Base-by-base conservation (phyloP, 441 rosid genomes). In the Capsella rubella region DNA sequence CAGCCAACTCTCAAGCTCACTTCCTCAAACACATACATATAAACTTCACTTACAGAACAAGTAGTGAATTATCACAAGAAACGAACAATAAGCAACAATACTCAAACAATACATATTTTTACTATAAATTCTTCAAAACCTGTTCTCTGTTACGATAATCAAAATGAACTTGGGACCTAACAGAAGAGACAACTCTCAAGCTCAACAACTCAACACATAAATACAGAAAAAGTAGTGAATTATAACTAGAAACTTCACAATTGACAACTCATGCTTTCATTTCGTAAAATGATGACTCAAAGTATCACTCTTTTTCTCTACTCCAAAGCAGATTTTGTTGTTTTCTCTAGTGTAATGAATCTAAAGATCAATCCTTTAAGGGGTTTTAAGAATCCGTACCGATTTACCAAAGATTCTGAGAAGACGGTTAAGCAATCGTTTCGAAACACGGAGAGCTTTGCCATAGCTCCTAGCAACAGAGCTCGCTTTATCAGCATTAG, bases 391-490 rank as follows among this genome's bases (percentile, higher is more conserved):
- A 49, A 60, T 3, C 5, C 54, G 18, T 88, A 92, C 97, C 87
- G 94, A 82, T 79, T 70, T 77, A 28, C 70, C 50, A 45, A 91
- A 85, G 53, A 84, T 86, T 16, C 69, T 55, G 35, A 85, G 87
- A 8, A 89, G 83, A 75, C 88, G 78, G 35, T 49, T 69, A 28
- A 83, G 61, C 54, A 87, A 70, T 11, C 79, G 79, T 69, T 85
- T 87, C 11, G 85, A 78, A 59, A 86, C 67, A 15, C 82, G 73
- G 2, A 90, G 57, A 65, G 84, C 84, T 13, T 79, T 79, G 0
- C 82, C 81, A 72, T 89, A 91, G 74, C 86, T 86, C 68, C 77
- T 34, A 5, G 83, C 79, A 2, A 84, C 13, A 83, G 92, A 84
- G 42, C 81, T 74, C 0, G 86, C 84, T 72, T 84, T 85, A 62